Base-by-base conservation (phyloP, 495 filamentous ascomycete species). In the Beverwykella pulmonaria region DNA sequence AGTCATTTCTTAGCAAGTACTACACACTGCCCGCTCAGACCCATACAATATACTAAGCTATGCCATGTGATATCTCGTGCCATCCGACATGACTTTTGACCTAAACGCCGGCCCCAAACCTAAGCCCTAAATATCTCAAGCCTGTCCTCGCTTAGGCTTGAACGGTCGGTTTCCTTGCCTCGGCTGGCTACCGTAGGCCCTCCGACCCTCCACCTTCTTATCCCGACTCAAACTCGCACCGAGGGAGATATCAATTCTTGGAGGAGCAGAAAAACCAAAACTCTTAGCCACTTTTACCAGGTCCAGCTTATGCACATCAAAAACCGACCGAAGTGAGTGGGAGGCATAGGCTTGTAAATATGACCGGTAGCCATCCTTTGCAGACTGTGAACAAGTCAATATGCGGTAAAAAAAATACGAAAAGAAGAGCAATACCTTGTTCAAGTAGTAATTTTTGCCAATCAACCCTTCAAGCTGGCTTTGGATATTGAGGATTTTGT, bases 311-410 rank as follows among this genome's bases (percentile, higher is more conserved):
- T 97, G 81, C 27, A 98, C 87, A 75, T 98, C 92, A 73, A 96
- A 98, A 34, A 97, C 90, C 14, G 90, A 90, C 32, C 93, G 87
- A 53, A 97, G 83, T 61, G 87, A 90, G 77, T 98, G 94, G 27
- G 89, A 92, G 19, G 93, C 92, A 66, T 98, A 98, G 0, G 94
- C 94, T 70, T 97, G 90, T 15, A 98, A 84, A 74, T 98, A 98
- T 14, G 90, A 90, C 30, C 89, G 84, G 72, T 88, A 90, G 41
- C 86, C 87, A 67, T 88, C 86, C 75, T 89, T 89, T 46, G 87
- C 87, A 27, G 86, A 88, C 76, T 79, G 32, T 23, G 15, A 22
- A 34, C n/a, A 20, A 15, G n/a, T 46, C 8, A 55, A 10, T n/a
- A 23, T 55, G 7, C 19, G 8, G 12, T n/a, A 19, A 57, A 44